Evolutionary conservation across 371 early-diverging fungal species (phyloP), one percentile per base, ranked within the genome.

Genomic region (Apophysomyces ossiformis): DNA sequence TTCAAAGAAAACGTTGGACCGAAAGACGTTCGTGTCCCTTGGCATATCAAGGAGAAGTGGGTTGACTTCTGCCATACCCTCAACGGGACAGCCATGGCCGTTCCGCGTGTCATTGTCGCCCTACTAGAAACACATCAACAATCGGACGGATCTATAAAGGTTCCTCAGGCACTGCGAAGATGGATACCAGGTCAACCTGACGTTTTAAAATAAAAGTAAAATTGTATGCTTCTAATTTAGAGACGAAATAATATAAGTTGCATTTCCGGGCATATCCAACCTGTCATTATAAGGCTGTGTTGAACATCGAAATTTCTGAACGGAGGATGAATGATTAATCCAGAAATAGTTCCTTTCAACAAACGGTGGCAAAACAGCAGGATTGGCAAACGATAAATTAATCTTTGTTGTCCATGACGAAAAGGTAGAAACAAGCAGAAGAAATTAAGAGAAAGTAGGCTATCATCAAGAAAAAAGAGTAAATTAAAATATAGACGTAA

Each of bases 1-100:
- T 68, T 69, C 47, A 71, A 60, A 39, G 71, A 72, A 38, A 41
- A 72, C 13, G 72, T 63, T 15, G 72, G 72, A 35, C 50, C 60
- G n/a, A 72, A 72, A 39, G 65, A 68, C 36, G 72, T 72, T 11
- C 61, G 73, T 12, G 67, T 66, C 0, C 68, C 68, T 26, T 65
- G 76, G 84, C 16, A 88, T 80, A 54, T 63, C 7, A 76, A 72
- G 37, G 75, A 74, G 41, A 76, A 81, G 58, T 72, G 69, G 57
- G 69, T 70, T 0, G 85, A 85, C 57, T 95, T 94, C 82, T 96
- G 89, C 5, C 96, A 96, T 69, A 95, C 96, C 0, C 72, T 97
- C 12, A 97, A 97, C 71, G 97, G 95, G 1, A 97, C 98, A 0
- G 97, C 95, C 0, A 91, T 92, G 71, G 98, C 98, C 9, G 89